Base-by-base conservation (phyloP, 176 grass and related monocot species). In the Juncus inflexus region DNA sequence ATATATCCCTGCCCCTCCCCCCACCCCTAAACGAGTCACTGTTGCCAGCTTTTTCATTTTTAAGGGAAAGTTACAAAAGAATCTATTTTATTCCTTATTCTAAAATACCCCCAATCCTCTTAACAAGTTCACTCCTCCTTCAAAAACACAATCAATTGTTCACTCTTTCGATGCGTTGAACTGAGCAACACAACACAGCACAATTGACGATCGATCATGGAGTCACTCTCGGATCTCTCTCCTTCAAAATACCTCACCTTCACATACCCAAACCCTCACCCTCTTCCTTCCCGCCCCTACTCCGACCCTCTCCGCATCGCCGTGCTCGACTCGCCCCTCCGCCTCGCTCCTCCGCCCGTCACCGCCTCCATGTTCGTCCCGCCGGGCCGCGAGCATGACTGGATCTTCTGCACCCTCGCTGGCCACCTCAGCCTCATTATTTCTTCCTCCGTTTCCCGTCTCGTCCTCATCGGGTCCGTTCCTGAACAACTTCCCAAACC, bases 341-440 rank as follows among this genome's bases (percentile, higher is more conserved):
- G 76, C 9, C 58, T 72, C 6, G 67, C 74, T 4, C 11, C 49
- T 9, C 60, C 66, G 0, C 35, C 3, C 37, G 51, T 57, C 12
- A 81, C 60, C 9, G 87, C 79, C 3, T 84, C 70, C 43, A 88
- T 96, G 78, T 81, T 89, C 15, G 79, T 96, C 40, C 87, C 84
- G 42, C 58, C 45, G 5, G 84, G 84, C 42, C 76, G 79, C 53
- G 84, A 96, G 68, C 35, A 64, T 10, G 87, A 96, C 66, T 96
- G 91, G 91, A 88, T 96, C 69, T 96, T 96, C 81, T 96, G 76
- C 70, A 96, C 87, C 37, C 73, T 61, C 37, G 77, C 79, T 52
- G 92, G 87, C 3, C 92, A 96, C 50, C 65, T 96, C 49, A 79
- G 90, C 40, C 84, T 91, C 74, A 84, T 88, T 49, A 69, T 89